Conservation (phyloP, 768 basidiomycete genomes). For the Naematelia aurantialba region DNA sequence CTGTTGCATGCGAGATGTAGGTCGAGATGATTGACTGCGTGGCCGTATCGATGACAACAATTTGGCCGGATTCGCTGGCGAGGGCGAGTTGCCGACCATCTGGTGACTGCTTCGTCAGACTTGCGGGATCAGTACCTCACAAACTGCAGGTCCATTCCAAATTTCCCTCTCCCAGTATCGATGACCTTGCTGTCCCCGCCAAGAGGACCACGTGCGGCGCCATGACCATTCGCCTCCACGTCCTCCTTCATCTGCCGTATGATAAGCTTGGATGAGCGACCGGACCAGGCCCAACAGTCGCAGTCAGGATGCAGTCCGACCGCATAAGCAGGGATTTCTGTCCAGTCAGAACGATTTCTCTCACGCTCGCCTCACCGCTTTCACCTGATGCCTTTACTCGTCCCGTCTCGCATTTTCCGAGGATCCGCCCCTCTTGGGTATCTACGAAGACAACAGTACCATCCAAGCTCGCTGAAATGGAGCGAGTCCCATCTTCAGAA, state of each 20-base stretch:
- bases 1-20: constrained; percentile 84
- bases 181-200: constrained; percentile 41
- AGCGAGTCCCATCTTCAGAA: constrained; percentile 60
- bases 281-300: constrained; percentile 42
- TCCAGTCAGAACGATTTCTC: constrained; percentile 4
- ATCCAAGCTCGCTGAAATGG: constrained; percentile 76
- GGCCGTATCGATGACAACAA: constrained; percentile 78
- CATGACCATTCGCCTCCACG: constrained; percentile 12
- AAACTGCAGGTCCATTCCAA: constrained; percentile 49
- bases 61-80: constrained; percentile 79
- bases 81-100: constrained; percentile 78
- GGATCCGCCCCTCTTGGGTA: constrained; percentile 59
- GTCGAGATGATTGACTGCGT: constrained; percentile 63
- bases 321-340: constrained; percentile 62
- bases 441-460: constrained; percentile 77
- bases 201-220: constrained; percentile 14
- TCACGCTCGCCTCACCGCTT: constrained; percentile 59
- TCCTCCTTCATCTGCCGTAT: constrained; percentile 25
- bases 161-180: constrained; percentile 49
- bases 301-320: constrained; percentile 69
- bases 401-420: constrained; percentile 72
- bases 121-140: constrained; percentile 60
- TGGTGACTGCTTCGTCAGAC: constrained; percentile 62
- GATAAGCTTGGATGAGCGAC: constrained; percentile 40
- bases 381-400: constrained; percentile 62